Percentiles rank a stretch among this genome's conserved stretches.
These are phyloP conservation scores for Amaranthus cruentus DNA, from an alignment of 148 eudicot genomes.

Conservation along the genomic window DNA sequence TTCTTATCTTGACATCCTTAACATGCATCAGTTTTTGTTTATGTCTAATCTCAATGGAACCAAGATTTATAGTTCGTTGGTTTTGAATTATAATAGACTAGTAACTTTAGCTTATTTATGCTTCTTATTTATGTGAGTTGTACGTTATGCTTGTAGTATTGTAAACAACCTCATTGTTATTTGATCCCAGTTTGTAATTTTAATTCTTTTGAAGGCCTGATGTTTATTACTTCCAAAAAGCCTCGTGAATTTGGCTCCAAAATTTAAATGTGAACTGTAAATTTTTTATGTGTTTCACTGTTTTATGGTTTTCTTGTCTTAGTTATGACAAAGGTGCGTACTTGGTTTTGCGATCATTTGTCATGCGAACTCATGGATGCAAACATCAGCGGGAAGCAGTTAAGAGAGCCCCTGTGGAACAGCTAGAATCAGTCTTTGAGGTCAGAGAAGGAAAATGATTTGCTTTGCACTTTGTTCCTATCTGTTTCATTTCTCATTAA, in stretches of 20 bases:
- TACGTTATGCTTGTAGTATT: no score
- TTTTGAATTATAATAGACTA: no score
- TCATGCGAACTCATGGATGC: slow-evolving; percentile 90
- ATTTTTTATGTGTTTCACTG: neutral
- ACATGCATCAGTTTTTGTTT: neutral
- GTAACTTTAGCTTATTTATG: neutral
- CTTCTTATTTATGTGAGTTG: neutral
- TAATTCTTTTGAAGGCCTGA: no score
- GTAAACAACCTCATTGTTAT: no score
- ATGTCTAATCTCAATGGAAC: no score
- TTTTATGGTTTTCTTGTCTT: slow-evolving; percentile 11
- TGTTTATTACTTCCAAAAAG: no score
- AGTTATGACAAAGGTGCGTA: slow-evolving; percentile 91
- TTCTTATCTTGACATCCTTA: neutral
- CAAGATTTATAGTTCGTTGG: no score
- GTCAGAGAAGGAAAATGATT: slow-evolving; percentile 31
- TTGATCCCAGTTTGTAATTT: no score
- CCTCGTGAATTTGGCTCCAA: no score
- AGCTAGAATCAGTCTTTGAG: slow-evolving; percentile 70
- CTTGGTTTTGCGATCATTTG: slow-evolving; percentile 74
- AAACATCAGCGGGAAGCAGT: slow-evolving; percentile 77
- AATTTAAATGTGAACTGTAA: no score
- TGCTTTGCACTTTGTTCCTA: slow-evolving; percentile 1
- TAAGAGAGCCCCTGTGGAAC: slow-evolving; percentile 47
- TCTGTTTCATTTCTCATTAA: neutral